These are phyloP conservation scores for Fusarium abutilonis DNA, from an alignment of 2,329 filamentous ascomycete species.

Conservation along the genomic window DNA sequence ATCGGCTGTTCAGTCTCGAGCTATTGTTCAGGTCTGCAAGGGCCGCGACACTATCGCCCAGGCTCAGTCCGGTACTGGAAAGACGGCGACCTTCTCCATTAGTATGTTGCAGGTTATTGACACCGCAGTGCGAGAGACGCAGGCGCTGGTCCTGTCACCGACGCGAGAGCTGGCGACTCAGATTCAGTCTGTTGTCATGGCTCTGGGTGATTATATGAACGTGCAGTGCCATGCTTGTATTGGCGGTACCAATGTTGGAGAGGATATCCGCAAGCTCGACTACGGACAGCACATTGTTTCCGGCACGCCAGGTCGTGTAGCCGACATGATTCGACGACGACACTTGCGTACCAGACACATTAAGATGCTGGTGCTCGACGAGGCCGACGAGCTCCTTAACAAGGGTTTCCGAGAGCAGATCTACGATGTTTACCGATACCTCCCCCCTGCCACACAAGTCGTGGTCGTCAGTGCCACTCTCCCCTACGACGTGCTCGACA, in stretches of 20 bases:
- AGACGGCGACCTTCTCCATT: constrained; percentile 96
- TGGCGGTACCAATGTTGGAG: constrained; percentile 95
- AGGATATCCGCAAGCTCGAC: constrained; percentile 97
- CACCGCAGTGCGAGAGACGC: constrained; percentile 89
- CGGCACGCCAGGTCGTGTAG: constrained; percentile 93
- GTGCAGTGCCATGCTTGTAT: constrained; percentile 99
- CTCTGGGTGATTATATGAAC: constrained; percentile 99
- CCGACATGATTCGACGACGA: constrained; percentile 70
- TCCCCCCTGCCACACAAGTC: constrained; percentile 97
- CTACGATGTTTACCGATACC: constrained; percentile 97
- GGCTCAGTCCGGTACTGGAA: constrained; percentile 95
- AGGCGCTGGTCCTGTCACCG: constrained; percentile 93
- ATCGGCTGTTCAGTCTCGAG: constrained; percentile 95
- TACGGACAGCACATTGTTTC: constrained; percentile 98
- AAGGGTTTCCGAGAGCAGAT: constrained; percentile 98
- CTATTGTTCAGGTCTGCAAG: constrained; percentile 99
- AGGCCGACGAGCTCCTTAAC: constrained; percentile 77
- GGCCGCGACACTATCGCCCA: constrained; percentile 98
- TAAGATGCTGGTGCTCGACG: constrained; percentile 71
- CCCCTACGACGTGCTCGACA: constrained; percentile 96
- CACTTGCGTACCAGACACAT: constrained; percentile 68
- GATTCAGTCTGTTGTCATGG: constrained; percentile 98
- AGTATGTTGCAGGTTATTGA: constrained; percentile 97
- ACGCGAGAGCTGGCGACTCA: constrained; percentile 97
- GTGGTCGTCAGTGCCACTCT: constrained; percentile 97